Base-by-base conservation (phyloP, 2,329 filamentous ascomycete species). In the Ophiobolus disseminans region DNA sequence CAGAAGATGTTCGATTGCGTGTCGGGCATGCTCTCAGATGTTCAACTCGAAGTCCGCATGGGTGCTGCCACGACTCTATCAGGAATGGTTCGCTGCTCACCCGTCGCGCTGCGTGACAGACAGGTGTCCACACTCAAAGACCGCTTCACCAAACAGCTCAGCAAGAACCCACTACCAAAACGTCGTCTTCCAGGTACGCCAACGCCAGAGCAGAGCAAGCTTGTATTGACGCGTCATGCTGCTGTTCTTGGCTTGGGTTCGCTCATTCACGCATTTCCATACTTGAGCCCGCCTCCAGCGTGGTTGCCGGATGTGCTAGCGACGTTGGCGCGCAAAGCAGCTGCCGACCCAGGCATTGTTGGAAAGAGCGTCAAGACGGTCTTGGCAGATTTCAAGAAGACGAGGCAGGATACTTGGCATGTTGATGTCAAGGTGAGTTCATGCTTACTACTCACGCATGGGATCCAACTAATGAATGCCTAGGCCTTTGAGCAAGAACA, bases 301-400 rank as follows among this genome's bases (percentile, higher is more conserved):
- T 99, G 95, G 94, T 88, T 99, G 84, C 93, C 94, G 0, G 92
- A 95, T 65, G 88, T 96, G 20, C 77, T 99, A 43, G 91, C 93
- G 9, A 88, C 87, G 9, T 76, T 99, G 56, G 95, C 93, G 5
- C 85, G 88, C 26, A 87, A 88, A 59, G 92, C 95, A 8, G 91
- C 93, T 1, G 90, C 85, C 37, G 94, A 99, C 66, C 86, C 91
- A 0, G 94, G 94, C 0, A 87, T 95, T 49, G 92, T 99, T 45
- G 94, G 94, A 2, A 96, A 96, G 75, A 94, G 93, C 50, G 95
- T 96, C 9, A 99, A 99, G 82, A 84, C 83, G 14, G 92, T 97
- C 26, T 78, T 99, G 58, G 91, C 91, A 53, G 95, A 99, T 67
- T 99, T 99, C 81, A 99, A 99, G 80, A 99, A 99, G 84, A 99